Percentiles rank a stretch among this genome's conserved stretches.
Evolutionary conservation across 192 early-diverging fungal genomes (phyloP).

Genomic region (Coemansia sp.): DNA sequence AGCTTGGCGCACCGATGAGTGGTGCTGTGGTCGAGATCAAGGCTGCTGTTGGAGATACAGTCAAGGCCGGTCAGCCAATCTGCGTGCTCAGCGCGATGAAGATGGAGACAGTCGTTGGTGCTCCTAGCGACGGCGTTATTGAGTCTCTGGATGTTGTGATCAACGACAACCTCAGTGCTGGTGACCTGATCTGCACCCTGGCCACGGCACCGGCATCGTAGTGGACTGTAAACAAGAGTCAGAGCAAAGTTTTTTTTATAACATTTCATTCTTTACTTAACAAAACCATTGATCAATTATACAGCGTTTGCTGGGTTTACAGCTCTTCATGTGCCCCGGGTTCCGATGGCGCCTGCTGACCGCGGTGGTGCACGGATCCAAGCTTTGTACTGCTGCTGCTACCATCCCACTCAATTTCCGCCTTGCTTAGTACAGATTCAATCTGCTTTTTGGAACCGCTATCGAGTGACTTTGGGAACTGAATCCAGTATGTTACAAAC

Average conservation of each 20-base stretch:
- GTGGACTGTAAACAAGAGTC: background rate
- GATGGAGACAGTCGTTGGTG: slow-evolving; percentile 92
- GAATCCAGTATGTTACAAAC: slow-evolving; percentile 85
- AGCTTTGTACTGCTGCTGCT: slow-evolving; percentile 9
- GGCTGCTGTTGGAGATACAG: slow-evolving; percentile 72
- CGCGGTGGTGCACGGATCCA: slow-evolving; percentile 8
- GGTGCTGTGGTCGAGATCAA: slow-evolving; percentile 92
- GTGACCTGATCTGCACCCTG: slow-evolving; percentile 71
- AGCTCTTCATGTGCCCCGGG: slow-evolving; percentile 37
- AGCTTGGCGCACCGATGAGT: slow-evolving; percentile 94
- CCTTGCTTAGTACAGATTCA: slow-evolving; percentile 9
- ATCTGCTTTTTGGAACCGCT: slow-evolving; percentile 14
- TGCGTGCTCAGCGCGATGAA: slow-evolving; percentile 97
- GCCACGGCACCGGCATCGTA: slow-evolving; percentile 5
- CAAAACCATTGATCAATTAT: too few species aligned
- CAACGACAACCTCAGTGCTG: slow-evolving; percentile 75
- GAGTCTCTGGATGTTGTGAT: slow-evolving; percentile 67
- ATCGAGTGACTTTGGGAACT: slow-evolving; percentile 61
- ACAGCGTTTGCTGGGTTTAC: slow-evolving; percentile 1
- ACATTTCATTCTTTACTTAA: too few species aligned
- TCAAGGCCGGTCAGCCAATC: slow-evolving; percentile 89
- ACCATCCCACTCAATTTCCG: slow-evolving; percentile 28
- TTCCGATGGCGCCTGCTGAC: slow-evolving; percentile 18
- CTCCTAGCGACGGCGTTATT: slow-evolving; percentile 74
- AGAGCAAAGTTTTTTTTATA: background rate